Conservation (phyloP, 1,284 basidiomycete genomes). For the Microstroma glucosiphilum region DNA sequence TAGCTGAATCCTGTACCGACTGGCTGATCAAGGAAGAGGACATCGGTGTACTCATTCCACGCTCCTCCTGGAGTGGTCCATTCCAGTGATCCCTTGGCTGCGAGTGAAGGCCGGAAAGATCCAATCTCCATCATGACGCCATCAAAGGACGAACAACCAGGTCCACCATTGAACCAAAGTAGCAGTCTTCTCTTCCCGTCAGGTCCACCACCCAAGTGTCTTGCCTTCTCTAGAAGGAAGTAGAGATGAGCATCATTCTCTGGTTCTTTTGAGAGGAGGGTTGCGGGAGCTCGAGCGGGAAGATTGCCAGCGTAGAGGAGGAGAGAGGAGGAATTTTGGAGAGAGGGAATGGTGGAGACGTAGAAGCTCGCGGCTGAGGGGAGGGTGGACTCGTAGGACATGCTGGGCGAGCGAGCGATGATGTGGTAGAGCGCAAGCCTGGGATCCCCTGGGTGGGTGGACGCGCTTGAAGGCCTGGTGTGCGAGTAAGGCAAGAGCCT, state of each 20-base stretch:
- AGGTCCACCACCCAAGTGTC: slow-evolving; percentile 60
- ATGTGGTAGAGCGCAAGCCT: background rate
- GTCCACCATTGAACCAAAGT: slow-evolving; percentile 93
- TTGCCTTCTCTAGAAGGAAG: slow-evolving; percentile 84
- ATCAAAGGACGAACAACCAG: slow-evolving; percentile 90
- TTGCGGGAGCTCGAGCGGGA: slow-evolving; percentile 17
- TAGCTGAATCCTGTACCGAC: slow-evolving; percentile 92
- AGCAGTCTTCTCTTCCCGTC: slow-evolving; percentile 74
- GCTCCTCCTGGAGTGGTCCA: slow-evolving; percentile 67
- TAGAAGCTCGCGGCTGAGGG: slow-evolving; percentile 16
- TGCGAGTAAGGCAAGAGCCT: too few relatives aligned
- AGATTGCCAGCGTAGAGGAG: slow-evolving; percentile 43
- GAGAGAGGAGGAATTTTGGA: slow-evolving; percentile 12
- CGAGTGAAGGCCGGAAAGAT: slow-evolving; percentile 68
- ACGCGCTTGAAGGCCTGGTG: too few relatives aligned
- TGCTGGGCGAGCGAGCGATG: background rate
- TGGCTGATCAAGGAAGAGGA: slow-evolving; percentile 93
- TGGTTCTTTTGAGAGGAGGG: slow-evolving; percentile 10
- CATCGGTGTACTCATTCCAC: slow-evolving; percentile 98
- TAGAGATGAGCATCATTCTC: slow-evolving; percentile 66
- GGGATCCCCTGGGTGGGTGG: too few relatives aligned
- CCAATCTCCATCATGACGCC: slow-evolving; percentile 97
- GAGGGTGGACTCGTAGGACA: slow-evolving; percentile 1
- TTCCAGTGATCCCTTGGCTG: slow-evolving; percentile 63
- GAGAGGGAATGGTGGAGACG: slow-evolving; percentile 13